phyloP scores from a whole-genome alignment of 192 early-diverging fungal genomes.

The Dissophora ornata region DNA sequence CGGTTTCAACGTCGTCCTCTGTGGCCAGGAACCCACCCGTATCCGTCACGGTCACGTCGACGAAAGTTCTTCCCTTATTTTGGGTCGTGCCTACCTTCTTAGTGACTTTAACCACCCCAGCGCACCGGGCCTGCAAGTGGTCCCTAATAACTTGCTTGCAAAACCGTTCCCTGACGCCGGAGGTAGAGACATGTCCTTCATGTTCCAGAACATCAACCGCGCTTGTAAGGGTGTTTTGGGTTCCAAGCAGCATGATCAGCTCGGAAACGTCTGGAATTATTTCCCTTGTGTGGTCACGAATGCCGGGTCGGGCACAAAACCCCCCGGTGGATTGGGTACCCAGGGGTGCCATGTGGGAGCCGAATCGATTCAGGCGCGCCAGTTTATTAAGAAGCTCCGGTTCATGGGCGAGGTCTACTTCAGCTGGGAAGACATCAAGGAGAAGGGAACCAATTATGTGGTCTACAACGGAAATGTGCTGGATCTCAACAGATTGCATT shows the following conservation, averaged over 20 bases:
- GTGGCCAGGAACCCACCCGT: slow-evolving; percentile 57
- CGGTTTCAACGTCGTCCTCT: slow-evolving; percentile 79
- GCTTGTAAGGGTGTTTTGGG: slow-evolving; percentile 71
- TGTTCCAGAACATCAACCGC: slow-evolving; percentile 82
- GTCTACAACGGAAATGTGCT: slow-evolving; percentile 84
- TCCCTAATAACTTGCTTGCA: slow-evolving; percentile 62
- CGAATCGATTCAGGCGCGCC: slow-evolving; percentile 50
- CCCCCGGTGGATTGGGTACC: slow-evolving; percentile 64
- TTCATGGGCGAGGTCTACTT: slow-evolving; percentile 74
- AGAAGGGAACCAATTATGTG: slow-evolving; percentile 64
- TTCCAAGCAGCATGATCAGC: slow-evolving; percentile 37
- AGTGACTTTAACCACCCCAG: slow-evolving; percentile 65
- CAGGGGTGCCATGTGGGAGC: slow-evolving; percentile 69
- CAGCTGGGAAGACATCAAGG: slow-evolving; percentile 72
- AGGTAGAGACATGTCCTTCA: slow-evolving; percentile 77
- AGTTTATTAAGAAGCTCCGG: slow-evolving; percentile 57
- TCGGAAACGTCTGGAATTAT: slow-evolving; percentile 62
- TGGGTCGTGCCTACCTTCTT: slow-evolving; percentile 73
- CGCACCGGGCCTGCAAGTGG: slow-evolving; percentile 44
- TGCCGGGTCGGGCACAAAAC: slow-evolving; percentile 54
- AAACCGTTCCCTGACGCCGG: slow-evolving; percentile 68
- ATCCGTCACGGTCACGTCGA: slow-evolving; percentile 63
- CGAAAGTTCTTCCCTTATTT: slow-evolving; percentile 66
- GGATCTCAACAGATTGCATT: slow-evolving; percentile 73
- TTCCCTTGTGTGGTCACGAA: slow-evolving; percentile 77